Evolutionary conservation across 2,329 filamentous ascomycete genomes (phyloP).

Genomic region (Epichloe glyceriae): DNA sequence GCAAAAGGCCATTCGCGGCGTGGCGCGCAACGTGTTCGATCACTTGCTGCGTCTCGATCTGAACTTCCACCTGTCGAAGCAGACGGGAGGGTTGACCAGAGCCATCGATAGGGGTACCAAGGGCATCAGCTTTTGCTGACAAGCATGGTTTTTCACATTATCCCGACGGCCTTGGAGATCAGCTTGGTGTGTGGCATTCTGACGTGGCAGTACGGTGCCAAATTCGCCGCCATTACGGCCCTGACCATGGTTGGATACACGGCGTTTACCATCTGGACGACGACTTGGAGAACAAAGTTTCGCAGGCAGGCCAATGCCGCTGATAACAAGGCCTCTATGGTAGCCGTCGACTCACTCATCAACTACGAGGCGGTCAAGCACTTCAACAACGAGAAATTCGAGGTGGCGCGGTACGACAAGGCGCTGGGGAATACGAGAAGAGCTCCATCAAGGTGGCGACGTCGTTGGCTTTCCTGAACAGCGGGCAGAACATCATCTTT

Average conservation of each 20-base stretch:
- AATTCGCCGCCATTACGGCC: constrained; percentile 84
- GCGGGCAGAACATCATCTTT: constrained; percentile 94
- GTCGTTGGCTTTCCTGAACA: constrained; percentile 84
- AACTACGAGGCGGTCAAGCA: constrained; percentile 99
- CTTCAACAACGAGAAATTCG: constrained; percentile 97
- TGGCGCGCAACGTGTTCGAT: constrained; percentile 84
- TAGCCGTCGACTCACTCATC: constrained; percentile 91
- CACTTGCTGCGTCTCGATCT: constrained; percentile 82
- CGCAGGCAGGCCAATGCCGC: constrained; percentile 89
- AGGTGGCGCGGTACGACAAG: constrained; percentile 80
- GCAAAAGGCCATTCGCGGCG: constrained; percentile 86
- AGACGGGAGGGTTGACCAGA: constrained; percentile 86
- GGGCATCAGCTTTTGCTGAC: constrained; percentile 95
- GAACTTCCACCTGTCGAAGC: constrained; percentile 84
- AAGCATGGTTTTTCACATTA: constrained; percentile 96
- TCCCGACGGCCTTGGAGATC: constrained; percentile 89
- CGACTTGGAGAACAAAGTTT: constrained; percentile 94
- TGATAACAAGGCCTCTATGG: constrained; percentile 88
- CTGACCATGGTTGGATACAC: constrained; percentile 88
- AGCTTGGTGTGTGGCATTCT: constrained; percentile 91
- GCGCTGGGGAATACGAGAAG: constrained; percentile 76
- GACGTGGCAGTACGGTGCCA: constrained; percentile 85
- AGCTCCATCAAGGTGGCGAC: constrained; percentile 96
- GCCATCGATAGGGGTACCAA: constrained; percentile 96
- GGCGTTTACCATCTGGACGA: constrained; percentile 94